These are phyloP conservation scores for Biscutella auriculata DNA, from an alignment of 441 rosid species.

Conservation along the genomic window DNA sequence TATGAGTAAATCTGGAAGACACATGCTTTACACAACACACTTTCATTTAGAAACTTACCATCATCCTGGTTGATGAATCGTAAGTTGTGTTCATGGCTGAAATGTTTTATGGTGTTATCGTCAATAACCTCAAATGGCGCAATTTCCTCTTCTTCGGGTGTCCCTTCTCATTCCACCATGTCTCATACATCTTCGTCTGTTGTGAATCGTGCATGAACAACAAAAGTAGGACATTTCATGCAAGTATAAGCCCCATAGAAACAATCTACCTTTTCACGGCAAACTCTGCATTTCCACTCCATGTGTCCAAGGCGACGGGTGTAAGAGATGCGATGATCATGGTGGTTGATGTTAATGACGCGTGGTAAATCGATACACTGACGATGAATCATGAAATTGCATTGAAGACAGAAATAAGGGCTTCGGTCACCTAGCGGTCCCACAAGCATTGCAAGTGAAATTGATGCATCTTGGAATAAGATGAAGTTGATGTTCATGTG, in stretches of 20 bases:
- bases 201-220: constrained; percentile 7
- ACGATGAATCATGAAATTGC: constrained; percentile 16
- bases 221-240: not conserved
- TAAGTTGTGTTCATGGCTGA: constrained; percentile 7
- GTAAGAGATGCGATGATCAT: constrained; percentile 11
- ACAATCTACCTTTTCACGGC: not conserved
- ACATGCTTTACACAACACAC: not conserved
- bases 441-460: constrained; percentile 28
- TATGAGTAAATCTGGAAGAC: not conserved
- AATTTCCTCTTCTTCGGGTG: not conserved
- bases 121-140: not conserved
- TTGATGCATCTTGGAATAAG: not conserved
- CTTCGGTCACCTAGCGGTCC: constrained; percentile 28
- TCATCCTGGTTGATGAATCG: not conserved
- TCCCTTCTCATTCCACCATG: not conserved
- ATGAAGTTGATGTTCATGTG: constrained; percentile 14
- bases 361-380: constrained; percentile 2
- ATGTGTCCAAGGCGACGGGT: not conserved
- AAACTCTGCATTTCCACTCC: not conserved
- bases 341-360: not conserved
- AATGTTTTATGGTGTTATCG: constrained; percentile 9
- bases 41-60: not conserved
- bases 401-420: constrained; percentile 32
- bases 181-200: not conserved
- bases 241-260: constrained; percentile 16